Evolutionary conservation across 371 early-diverging fungal species (phyloP), one percentile per base, ranked within the genome.

Genomic region (Circinella umbellata): DNA sequence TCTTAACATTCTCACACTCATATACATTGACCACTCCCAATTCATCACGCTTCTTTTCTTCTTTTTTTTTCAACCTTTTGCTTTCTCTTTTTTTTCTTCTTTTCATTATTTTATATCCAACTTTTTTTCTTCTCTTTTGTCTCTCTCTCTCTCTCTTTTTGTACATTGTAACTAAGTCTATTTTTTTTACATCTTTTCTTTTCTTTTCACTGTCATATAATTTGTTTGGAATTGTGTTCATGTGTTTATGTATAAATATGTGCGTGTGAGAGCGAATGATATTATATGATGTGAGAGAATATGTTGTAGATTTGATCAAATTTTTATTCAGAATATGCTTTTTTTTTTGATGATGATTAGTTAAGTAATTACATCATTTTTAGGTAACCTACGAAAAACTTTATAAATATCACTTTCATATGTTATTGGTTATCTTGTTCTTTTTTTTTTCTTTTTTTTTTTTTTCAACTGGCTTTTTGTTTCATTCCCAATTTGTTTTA

Each of bases 81-180:
- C 53, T 36, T 14, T 66, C 17, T 66, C 18, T 55, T 53, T 42
- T 55, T 55, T 18, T 66, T 66, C 17, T 66, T 11, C 38, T 53
- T 42, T 55, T 55, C 20, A 55, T 57, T 36, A 0, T 46, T 63
- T 63, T 37, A 46, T 47, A 42, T 42, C 42, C 42, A 42, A 42
- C 11, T 27, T 20, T 55, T 37, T 14, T 36, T 54, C 36, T 57
- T 34, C 53, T 27, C 38, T 34, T 36, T 27, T 66, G 15, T 66
- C 11, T 55, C 55, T 42, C 39, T 66, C 11, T 55, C 55, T 42
- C 39, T 66, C 42, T 66, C 39, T 36, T 51, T 47, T 42, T 39
- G 55, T 54, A 36, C 63, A 63, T 63, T 63, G n/a, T 35, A 3
- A 39, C 63, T 10, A 1, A 7, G 39, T 34, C 39, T 61, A 18